Conservation (phyloP, 2,329 filamentous ascomycete genomes). For the Curvularia verruculosa region DNA sequence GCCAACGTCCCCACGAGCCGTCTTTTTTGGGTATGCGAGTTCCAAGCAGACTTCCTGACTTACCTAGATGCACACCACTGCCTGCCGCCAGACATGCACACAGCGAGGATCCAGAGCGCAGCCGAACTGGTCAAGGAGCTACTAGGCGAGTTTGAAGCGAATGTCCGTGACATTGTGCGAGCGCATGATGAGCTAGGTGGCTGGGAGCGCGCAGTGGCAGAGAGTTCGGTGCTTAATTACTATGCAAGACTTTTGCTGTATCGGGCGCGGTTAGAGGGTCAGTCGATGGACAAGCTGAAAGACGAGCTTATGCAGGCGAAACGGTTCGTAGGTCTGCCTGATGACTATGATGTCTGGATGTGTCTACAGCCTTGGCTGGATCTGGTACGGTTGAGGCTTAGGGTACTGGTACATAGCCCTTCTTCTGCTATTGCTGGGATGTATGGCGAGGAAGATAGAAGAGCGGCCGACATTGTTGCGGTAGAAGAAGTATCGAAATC, state of each 20-base stretch:
- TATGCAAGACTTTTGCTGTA: not conserved
- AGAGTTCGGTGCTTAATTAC: not conserved
- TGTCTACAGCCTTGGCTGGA: not conserved
- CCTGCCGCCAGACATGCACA: not conserved
- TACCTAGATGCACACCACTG: not conserved
- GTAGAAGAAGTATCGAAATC: not conserved
- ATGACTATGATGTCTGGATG: not conserved
- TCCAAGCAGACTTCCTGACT: not conserved
- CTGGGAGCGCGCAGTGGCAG: not conserved
- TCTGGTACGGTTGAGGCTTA: not conserved
- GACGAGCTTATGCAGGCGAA: not conserved
- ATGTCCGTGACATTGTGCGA: not conserved
- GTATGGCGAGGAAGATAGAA: not conserved
- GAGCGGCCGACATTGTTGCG: not conserved
- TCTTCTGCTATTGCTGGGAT: not conserved
- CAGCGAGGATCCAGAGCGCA: not conserved
- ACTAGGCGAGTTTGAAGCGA: not conserved
- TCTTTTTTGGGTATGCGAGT: not conserved
- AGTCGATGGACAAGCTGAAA: not conserved
- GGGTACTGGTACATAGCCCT: not conserved
- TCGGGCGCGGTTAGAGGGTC: not conserved
- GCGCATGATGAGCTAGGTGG: not conserved
- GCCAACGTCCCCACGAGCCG: not conserved
- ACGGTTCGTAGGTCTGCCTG: not conserved
- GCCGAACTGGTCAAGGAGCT: not conserved